Percentiles rank a stretch among this genome's conserved stretches.
Evolutionary conservation across 805 yeast genomes (phyloP).

Genomic region (Schizosaccharomyces japonicus): DNA sequence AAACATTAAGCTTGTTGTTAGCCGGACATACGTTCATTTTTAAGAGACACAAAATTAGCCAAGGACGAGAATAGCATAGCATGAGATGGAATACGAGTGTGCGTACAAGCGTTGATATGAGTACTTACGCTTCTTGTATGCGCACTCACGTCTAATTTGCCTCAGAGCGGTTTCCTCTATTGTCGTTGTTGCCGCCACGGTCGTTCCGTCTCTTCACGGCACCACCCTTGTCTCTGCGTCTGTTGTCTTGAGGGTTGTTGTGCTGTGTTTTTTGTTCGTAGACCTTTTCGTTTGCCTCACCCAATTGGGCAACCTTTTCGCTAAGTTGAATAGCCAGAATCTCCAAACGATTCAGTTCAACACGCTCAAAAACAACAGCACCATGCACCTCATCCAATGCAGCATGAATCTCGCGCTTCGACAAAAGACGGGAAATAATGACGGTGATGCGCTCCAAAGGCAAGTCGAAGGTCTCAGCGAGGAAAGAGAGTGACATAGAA

Average conservation of each 20-base stretch:
- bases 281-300: slow-evolving; percentile 52
- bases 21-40: too few species aligned
- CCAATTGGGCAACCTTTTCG: slow-evolving; percentile 52
- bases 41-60: too few species aligned
- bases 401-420: slow-evolving; percentile 54
- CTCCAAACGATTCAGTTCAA: slow-evolving; percentile 64
- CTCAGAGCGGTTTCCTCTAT: too few species aligned
- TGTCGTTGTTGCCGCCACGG: not conserved
- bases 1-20: too few species aligned
- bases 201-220: slow-evolving; percentile 1
- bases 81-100: too few species aligned
- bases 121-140: too few species aligned
- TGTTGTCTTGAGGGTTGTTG: slow-evolving; percentile 1
- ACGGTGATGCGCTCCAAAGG: slow-evolving; percentile 31
- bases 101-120: too few species aligned
- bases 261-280: slow-evolving; percentile 1
- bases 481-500: slow-evolving; percentile 42
- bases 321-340: slow-evolving; percentile 65
- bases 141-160: too few species aligned
- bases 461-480: slow-evolving; percentile 45
- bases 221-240: slow-evolving; percentile 1
- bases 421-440: slow-evolving; percentile 51
- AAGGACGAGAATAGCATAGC: too few species aligned
- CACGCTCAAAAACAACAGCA: slow-evolving; percentile 48
- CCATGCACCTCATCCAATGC: slow-evolving; percentile 41